Evolutionary conservation across 2,329 filamentous ascomycete genomes (phyloP).

Genomic region (Aspergillus pseudotamarii): DNA sequence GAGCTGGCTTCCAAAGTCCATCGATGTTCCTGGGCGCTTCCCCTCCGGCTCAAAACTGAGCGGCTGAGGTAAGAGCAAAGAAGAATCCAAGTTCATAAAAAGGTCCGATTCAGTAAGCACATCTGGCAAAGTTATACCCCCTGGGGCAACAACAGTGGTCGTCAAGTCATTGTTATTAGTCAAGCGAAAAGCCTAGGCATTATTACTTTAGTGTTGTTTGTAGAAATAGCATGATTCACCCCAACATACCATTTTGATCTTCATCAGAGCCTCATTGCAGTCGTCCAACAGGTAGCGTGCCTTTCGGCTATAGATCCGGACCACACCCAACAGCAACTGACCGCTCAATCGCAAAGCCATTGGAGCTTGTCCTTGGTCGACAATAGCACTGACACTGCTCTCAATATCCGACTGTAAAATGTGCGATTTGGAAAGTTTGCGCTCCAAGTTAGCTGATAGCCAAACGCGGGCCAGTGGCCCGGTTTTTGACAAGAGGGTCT

Average conservation of each 20-base stretch:
- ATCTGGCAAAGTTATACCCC: conserved; percentile 86
- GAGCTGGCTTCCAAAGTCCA: conserved; percentile 74
- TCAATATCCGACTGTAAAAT: conserved; percentile 93
- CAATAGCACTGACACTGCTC: conserved; percentile 92
- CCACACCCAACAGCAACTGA: conserved; percentile 91
- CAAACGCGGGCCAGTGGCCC: conserved; percentile 96
- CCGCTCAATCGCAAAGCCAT: conserved; percentile 93
- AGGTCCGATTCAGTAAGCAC: conserved; percentile 91
- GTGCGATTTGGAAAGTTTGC: conserved; percentile 96
- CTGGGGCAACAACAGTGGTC: conserved; percentile 76
- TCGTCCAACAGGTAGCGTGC: conserved; percentile 95
- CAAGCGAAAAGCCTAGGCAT: conserved; percentile 80
- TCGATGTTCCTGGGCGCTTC: conserved; percentile 37
- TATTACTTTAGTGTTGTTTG: conserved; percentile 35
- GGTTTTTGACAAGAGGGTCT: conserved; percentile 92
- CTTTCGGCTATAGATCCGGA: conserved; percentile 96
- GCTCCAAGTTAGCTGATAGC: conserved; percentile 96
- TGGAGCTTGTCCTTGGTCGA: conserved; percentile 87
- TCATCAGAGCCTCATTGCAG: conserved; percentile 95
- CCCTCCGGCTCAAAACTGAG: conserved; percentile 49
- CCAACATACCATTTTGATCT: conserved; percentile 88
- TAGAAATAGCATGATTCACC: background rate
- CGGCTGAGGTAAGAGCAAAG: conserved; percentile 77
- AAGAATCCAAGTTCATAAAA: conserved; percentile 80
- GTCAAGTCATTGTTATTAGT: conserved; percentile 94